Evolutionary conservation across 2,329 filamentous ascomycete genomes (phyloP).

Genomic region (Aureobasidium sp.): DNA sequence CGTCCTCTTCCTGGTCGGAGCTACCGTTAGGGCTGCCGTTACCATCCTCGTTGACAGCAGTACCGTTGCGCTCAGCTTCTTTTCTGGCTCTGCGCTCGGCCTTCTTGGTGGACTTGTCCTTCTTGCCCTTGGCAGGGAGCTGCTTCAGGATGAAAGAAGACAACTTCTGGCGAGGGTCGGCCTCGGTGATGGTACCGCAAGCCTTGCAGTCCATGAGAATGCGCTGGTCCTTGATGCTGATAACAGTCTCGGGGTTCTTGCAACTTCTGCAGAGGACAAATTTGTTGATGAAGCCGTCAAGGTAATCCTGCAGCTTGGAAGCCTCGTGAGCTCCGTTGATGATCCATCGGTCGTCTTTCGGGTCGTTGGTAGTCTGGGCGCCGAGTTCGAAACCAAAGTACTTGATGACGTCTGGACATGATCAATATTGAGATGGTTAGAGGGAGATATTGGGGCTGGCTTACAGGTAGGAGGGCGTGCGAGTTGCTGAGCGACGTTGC

Average conservation of each 20-base stretch:
- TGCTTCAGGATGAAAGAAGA: constrained; percentile 97
- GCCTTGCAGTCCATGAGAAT: constrained; percentile 98
- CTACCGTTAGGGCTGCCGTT: constrained; percentile 61
- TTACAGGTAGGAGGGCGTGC: constrained; percentile 75
- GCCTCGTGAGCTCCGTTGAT: constrained; percentile 98
- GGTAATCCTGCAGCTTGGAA: constrained; percentile 91
- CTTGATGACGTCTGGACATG: constrained; percentile 73
- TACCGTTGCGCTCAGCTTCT: constrained; percentile 50
- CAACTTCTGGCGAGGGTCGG: constrained; percentile 90
- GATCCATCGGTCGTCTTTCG: constrained; percentile 97
- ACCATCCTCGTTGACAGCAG: constrained; percentile 43
- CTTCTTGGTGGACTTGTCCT: constrained; percentile 93
- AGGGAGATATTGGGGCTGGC: constrained; percentile 20
- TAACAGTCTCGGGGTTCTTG: constrained; percentile 98
- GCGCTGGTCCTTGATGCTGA: constrained; percentile 78
- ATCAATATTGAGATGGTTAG: constrained; percentile 11
- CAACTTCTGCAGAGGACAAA: constrained; percentile 99
- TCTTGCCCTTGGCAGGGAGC: constrained; percentile 86
- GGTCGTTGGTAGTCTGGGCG: constrained; percentile 96
- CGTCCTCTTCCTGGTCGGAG: constrained; percentile 49
- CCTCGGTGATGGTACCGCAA: constrained; percentile 86
- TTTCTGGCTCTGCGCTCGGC: constrained; percentile 79
- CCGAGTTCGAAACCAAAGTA: constrained; percentile 99
- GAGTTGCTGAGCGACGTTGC: constrained; percentile 84
- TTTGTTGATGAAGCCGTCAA: constrained; percentile 96